Evolutionary conservation across 2,329 filamentous ascomycete species (phyloP).

Genomic region (Pochonia chlamydosporia): DNA sequence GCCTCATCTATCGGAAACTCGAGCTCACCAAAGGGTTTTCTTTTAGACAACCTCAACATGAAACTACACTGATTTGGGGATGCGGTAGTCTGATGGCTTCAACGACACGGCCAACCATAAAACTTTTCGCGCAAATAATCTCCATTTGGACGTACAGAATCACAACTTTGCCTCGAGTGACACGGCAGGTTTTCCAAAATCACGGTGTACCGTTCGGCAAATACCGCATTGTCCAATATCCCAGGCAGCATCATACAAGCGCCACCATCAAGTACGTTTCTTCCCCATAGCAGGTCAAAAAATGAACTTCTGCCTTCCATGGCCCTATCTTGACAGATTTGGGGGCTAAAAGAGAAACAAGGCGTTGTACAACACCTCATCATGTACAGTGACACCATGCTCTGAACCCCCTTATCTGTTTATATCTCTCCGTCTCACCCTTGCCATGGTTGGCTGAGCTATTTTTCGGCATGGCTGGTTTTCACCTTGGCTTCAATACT

Average conservation of each 20-base stretch:
- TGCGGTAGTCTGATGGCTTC: no score
- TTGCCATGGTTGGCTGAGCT: not conserved
- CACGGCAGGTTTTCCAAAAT: not conserved
- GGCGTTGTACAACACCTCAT: not conserved
- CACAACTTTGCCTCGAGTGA: not conserved
- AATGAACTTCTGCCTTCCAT: not conserved
- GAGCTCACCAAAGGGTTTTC: no score
- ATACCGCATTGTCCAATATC: conserved; percentile 1
- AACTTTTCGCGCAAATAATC: not conserved
- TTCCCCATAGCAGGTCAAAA: no score
- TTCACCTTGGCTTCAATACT: no score
- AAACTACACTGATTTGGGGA: no score
- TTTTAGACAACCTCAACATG: no score
- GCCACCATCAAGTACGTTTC: not conserved
- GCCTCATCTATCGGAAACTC: no score
- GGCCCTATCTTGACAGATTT: not conserved
- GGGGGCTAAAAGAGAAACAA: not conserved
- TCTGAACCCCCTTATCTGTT: not conserved
- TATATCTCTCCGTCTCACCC: not conserved
- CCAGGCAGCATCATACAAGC: not conserved
- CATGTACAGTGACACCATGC: not conserved
- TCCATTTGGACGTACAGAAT: not conserved
- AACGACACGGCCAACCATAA: no score
- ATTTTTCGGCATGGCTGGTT: no score
- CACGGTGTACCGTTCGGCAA: conserved; percentile 2